Evolutionary conservation across 2,329 filamentous ascomycete genomes (phyloP), one percentile per base, ranked within the genome.

Genomic region (Lachnellula occidentalis): DNA sequence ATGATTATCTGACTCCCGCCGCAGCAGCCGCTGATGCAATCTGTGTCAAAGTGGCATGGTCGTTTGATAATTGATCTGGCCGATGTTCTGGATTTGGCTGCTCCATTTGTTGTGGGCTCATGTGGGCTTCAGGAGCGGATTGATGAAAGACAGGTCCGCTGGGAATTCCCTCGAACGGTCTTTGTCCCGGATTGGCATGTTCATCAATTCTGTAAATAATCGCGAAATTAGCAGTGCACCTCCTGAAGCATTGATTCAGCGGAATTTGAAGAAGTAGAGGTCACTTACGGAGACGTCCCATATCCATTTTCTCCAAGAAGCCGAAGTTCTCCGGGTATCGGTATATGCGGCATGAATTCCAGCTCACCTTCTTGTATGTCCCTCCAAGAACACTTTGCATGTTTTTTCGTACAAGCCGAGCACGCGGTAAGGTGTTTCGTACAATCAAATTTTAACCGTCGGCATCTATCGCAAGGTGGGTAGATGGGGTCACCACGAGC

Each of bases 341-440:
- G 51, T 36, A 47, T 24, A 17, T 19, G 41, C 21, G 55, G 51
- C 7, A 53, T 37, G 27, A 55, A 50, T 14, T 63, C 60, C 12
- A 69, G 49, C 43, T 95, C 91, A 3, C 87, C 85, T 34, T 89
- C 83, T 15, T 82, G 84, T n/a, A 94, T 82, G 45, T 87, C 83
- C 61, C 85, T 88, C 90, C 90, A 95, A 14, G 84, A 85, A 69
- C 90, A 95, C 65, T 91, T 92, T 19, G 89, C 89, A 68, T 95
- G 90, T 69, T 95, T 95, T 69, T 89, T 92, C 0, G 90, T 95
- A 70, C 90, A 95, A 21, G 89, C 90, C 70, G 87, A 83, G 66
- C 91, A 95, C 8, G 90, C 89, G 0, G 90, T 95, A 39, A 94
- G 76, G 59, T 95, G 88, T 71, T 95, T 95, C 47, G 92, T 75